Conservation (phyloP, 2,329 filamentous ascomycete species). For the Biscogniauxia mediterranea region DNA sequence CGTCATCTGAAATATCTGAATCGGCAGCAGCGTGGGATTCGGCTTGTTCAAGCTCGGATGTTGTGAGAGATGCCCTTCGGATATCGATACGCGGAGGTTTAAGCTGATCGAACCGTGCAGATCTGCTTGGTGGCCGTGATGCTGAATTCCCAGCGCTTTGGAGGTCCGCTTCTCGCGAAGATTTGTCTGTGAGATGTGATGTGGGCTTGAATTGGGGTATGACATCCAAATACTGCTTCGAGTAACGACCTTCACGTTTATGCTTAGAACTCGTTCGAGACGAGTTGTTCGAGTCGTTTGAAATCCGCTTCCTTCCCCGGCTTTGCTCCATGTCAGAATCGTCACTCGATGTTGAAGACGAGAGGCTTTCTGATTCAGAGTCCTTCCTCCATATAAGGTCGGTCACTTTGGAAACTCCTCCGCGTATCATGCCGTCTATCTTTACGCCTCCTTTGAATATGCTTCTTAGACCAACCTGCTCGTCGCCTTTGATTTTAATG, state of each 20-base stretch:
- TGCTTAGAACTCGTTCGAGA: constrained; percentile 36
- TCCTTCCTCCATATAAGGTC: constrained; percentile 59
- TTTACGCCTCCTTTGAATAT: constrained; percentile 73
- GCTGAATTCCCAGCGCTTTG: constrained; percentile 14
- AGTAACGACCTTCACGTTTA: constrained; percentile 31
- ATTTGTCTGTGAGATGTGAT: constrained; percentile 27
- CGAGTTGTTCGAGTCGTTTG: constrained; percentile 35
- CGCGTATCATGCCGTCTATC: constrained; percentile 69
- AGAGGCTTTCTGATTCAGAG: constrained; percentile 28
- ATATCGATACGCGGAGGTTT: constrained; percentile 51
- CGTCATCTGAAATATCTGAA: constrained; percentile 39
- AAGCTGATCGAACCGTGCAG: constrained; percentile 46
- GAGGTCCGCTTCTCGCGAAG: constrained; percentile 18
- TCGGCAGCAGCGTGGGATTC: constrained; percentile 20
- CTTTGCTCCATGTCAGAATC: constrained; percentile 48
- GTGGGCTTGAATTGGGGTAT: constrained; percentile 50
- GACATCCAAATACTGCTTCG: constrained; percentile 49
- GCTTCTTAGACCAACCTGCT: constrained; percentile 60
- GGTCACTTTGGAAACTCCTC: constrained; percentile 54
- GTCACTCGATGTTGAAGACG: constrained; percentile 43
- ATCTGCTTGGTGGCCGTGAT: constrained; percentile 39
- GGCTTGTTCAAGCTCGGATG: constrained; percentile 27
- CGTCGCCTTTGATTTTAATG: constrained; percentile 43
- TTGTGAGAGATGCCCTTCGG: constrained; percentile 39
- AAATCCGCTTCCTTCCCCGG: constrained; percentile 39